Evolutionary conservation across 192 early-diverging fungal genomes (phyloP).

Genomic region (Coemansia brasiliensis): DNA sequence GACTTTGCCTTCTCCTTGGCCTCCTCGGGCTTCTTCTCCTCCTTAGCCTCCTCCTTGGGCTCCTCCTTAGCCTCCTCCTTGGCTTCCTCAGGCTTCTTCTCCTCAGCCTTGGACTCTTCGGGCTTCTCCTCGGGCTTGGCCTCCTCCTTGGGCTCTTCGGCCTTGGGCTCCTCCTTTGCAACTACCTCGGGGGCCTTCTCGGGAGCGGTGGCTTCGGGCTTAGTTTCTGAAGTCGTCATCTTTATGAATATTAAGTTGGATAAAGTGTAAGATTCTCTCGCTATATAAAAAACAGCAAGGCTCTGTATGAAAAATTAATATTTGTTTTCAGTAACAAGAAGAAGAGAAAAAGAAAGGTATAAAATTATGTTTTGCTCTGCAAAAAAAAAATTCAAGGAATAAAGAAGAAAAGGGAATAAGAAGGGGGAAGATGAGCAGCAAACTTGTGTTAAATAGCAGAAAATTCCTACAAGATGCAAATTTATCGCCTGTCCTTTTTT

Average conservation of each 20-base stretch:
- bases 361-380: constrained; percentile 52
- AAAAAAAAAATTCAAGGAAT: constrained; percentile 25
- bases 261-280: background rate
- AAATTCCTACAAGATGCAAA: constrained; percentile 1
- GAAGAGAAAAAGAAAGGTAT: constrained; percentile 27
- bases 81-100: constrained; percentile 7
- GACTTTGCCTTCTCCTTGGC: constrained; percentile 14
- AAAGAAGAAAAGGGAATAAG: constrained; percentile 14
- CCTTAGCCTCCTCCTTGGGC: constrained; percentile 7
- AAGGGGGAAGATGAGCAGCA: constrained; percentile 8
- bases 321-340: constrained; percentile 33
- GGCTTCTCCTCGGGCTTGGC: constrained; percentile 19
- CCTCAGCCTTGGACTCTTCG: constrained; percentile 4
- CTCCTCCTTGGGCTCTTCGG: constrained; percentile 10
- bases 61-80: constrained; percentile 9
- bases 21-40: constrained; percentile 12
- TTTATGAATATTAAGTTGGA: constrained; percentile 15
- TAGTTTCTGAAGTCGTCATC: constrained; percentile 17
- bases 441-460: constrained; percentile 29
- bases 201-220: background rate
- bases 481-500: background rate
- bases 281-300: background rate
- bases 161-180: constrained; percentile 4
- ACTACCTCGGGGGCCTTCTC: background rate
- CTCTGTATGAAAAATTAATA: constrained; percentile 4